Base-by-base conservation (phyloP, 768 basidiomycete genomes). In the Pleurotus salmoneostramineus region DNA sequence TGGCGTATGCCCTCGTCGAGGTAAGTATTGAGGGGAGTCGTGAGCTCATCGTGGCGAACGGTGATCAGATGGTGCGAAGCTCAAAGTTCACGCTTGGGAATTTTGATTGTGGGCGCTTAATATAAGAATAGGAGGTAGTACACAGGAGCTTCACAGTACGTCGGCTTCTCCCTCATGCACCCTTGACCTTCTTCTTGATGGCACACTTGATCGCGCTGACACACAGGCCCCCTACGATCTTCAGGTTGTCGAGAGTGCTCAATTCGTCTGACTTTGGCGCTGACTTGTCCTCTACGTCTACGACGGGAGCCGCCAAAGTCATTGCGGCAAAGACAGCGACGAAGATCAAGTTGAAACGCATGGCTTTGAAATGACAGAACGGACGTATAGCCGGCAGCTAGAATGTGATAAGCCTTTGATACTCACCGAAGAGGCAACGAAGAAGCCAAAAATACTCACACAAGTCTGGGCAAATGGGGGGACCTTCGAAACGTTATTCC, bases 1-100 rank as follows among this genome's bases (percentile, higher is more conserved):
- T 75, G 8, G 80, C 78, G 61, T 81, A 81, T 0, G 71, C 65
- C 50, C 80, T 74, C 51, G 64, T 60, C 47, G 72, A 62, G 11
- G 67, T 60, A 43, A 66, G 61, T 35, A 56, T 59, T 17, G 63
- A 61, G 15, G 65, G 55, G 70, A 71, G 33, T 66, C 71, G 40
- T 40, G 66, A 42, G 52, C 34, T 55, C 52, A 55, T 55, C 44
- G 44, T 11, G 14, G n/a, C 17, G 6, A 17, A 11, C 44, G 17
- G 12, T 6, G 44, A 17, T 11, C 21, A 27, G 12, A 17, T 17
- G 44, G 6, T 45, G 44, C 10, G 11, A 17, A 45, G 6, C 44
- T 40, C 37, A 10, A 8, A n/a, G 8, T n/a, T 10, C 8, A 40
- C 37, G 37, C 37, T 27, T 27, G 21, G 21, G 21, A 27, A 3